phyloP scores from a whole-genome alignment of 768 basidiomycete genomes.

The Mycena metata region DNA sequence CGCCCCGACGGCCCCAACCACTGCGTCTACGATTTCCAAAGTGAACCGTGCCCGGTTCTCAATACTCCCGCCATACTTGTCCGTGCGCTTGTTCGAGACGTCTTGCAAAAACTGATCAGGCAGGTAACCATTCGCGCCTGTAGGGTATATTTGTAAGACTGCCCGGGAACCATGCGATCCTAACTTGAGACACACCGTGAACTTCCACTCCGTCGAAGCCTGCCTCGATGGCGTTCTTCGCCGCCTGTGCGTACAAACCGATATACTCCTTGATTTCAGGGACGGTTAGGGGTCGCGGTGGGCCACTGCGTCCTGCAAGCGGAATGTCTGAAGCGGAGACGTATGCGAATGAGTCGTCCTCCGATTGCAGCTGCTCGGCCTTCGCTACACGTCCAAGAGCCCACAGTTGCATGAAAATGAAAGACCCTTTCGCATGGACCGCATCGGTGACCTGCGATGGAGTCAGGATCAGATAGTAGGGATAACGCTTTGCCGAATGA shows the following conservation, averaged over 20 bases:
- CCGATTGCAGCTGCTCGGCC: constrained; percentile 42
- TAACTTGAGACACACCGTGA: constrained; percentile 39
- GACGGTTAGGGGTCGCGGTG: constrained; percentile 32
- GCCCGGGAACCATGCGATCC: no score
- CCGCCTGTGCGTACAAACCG: constrained; percentile 36
- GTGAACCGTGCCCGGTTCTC: constrained; percentile 63
- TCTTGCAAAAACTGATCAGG: not conserved
- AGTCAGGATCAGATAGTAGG: not conserved
- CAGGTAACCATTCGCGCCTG: not conserved
- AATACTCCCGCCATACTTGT: constrained; percentile 65
- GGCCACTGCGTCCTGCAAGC: constrained; percentile 31
- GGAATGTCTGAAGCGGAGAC: constrained; percentile 43
- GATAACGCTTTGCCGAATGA: not conserved
- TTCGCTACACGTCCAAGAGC: constrained; percentile 56
- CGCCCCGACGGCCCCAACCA: constrained; percentile 58
- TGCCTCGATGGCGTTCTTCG: no score
- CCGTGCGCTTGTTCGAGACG: constrained; percentile 35
- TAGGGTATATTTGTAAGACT: not conserved
- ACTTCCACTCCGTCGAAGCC: constrained; percentile 53
- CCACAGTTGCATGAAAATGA: constrained; percentile 61
- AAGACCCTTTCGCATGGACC: constrained; percentile 62
- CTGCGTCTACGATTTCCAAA: constrained; percentile 60
- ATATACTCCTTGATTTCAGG: constrained; percentile 50
- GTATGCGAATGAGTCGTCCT: constrained; percentile 39
- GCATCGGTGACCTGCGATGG: constrained; percentile 56